These are phyloP conservation scores for Salvia hispanica DNA, from an alignment of 257 asterid genomes.

Conservation along the genomic window DNA sequence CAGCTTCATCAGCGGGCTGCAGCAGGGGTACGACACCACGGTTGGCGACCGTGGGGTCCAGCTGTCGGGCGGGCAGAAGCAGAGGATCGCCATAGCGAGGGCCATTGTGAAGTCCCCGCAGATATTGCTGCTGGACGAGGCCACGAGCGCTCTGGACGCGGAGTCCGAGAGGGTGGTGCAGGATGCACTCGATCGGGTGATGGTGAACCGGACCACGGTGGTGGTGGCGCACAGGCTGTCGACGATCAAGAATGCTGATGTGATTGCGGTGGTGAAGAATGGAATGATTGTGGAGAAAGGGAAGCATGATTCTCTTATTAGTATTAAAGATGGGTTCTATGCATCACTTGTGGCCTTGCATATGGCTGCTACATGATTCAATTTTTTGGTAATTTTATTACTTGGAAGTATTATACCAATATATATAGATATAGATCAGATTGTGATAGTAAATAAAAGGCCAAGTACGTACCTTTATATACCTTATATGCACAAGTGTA, in stretches of 20 bases:
- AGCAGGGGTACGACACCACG: conserved; percentile 67
- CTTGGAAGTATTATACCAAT: background rate
- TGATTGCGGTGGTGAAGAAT: conserved; percentile 58
- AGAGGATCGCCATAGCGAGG: conserved; percentile 70
- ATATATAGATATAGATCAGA: conserved; percentile 12
- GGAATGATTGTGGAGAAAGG: conserved; percentile 66
- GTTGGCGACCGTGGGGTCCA: conserved; percentile 80
- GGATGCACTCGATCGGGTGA: conserved; percentile 63
- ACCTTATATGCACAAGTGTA: no score
- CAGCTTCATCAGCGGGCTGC: conserved; percentile 64
- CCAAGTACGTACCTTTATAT: no score
- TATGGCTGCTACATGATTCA: conserved; percentile 24
- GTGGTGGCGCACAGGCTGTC: conserved; percentile 74
- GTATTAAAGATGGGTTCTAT: conserved; percentile 49
- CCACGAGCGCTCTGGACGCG: conserved; percentile 74
- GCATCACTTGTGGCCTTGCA: conserved; percentile 66
- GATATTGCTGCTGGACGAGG: conserved; percentile 66
- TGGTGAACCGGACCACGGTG: conserved; percentile 61
- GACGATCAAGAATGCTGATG: conserved; percentile 61
- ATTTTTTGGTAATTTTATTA: background rate
- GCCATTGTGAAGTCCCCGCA: conserved; percentile 64
- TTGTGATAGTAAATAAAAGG: background rate
- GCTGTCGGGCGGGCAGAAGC: conserved; percentile 74
- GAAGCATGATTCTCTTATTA: conserved; percentile 52
- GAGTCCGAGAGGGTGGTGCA: conserved; percentile 75